Evolutionary conservation across 1,139 yeast species (phyloP).

Genomic region (Nakaseomyces sp.): DNA sequence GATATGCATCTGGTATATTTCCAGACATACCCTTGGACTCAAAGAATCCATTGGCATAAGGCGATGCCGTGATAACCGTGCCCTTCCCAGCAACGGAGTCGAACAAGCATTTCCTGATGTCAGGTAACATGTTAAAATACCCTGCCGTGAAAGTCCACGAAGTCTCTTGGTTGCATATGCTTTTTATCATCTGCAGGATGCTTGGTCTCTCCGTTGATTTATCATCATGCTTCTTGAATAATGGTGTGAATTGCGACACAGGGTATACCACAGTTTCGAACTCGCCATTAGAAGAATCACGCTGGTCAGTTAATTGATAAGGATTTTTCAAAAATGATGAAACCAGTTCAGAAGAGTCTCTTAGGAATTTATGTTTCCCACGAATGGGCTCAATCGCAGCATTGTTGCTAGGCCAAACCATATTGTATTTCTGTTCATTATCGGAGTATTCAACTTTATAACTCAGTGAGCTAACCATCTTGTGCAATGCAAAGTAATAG

Average conservation of each 20-base stretch:
- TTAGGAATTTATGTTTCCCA: conserved; percentile 48
- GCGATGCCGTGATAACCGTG: conserved; percentile 79
- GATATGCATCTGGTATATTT: conserved; percentile 79
- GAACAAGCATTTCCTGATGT: conserved; percentile 54
- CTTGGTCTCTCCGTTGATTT: conserved; percentile 76
- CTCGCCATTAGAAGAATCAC: conserved; percentile 23
- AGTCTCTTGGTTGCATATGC: conserved; percentile 46
- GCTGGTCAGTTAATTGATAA: conserved; percentile 22
- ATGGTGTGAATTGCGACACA: conserved; percentile 81
- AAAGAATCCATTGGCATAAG: conserved; percentile 88
- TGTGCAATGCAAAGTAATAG: conserved; percentile 64
- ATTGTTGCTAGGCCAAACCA: conserved; percentile 72
- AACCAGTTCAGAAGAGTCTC: conserved; percentile 50
- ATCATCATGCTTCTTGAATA: conserved; percentile 44
- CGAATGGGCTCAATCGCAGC: conserved; percentile 63
- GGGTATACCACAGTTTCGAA: conserved; percentile 77
- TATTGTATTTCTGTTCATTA: conserved; percentile 42
- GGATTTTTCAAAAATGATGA: conserved; percentile 45
- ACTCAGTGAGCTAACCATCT: conserved; percentile 58
- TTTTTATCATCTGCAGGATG: conserved; percentile 50
- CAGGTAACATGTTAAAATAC: conserved; percentile 83
- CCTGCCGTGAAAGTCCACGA: conserved; percentile 95
- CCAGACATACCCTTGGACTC: conserved; percentile 76
- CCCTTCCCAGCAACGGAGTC: conserved; percentile 52
- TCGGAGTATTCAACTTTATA: conserved; percentile 50